Conservation (phyloP, 75 land plant genomes). For the Selaginella moellendorffii region DNA sequence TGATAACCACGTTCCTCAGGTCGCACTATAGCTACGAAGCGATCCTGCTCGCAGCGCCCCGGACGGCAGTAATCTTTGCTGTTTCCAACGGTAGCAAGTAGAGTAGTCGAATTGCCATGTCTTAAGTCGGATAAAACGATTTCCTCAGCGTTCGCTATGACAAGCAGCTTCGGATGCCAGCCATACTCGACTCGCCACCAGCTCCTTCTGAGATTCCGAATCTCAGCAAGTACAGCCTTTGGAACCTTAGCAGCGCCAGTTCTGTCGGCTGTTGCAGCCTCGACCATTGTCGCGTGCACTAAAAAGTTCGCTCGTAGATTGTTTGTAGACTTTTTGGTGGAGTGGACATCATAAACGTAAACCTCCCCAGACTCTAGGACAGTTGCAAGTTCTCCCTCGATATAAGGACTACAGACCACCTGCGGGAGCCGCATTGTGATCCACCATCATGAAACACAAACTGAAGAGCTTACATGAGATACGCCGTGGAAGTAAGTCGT, state of each 20-base stretch:
- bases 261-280: background rate
- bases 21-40: conserved; percentile 36
- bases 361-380: background rate
- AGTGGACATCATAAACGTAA: background rate
- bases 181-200: conserved; percentile 63
- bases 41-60: conserved; percentile 18
- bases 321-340: background rate
- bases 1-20: conserved; percentile 32
- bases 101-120: conserved; percentile 10
- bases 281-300: too few relatives aligned
- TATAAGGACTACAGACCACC: background rate
- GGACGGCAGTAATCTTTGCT: conserved; percentile 6
- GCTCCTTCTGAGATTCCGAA: background rate
- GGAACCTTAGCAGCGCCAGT: background rate
- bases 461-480: background rate
- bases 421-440: background rate
- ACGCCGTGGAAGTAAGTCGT: background rate
- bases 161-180: conserved; percentile 57
- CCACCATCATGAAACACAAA: background rate
- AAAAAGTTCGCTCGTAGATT: background rate
- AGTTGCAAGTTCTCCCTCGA: background rate
- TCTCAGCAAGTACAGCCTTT: background rate
- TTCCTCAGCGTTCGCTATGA: conserved; percentile 36
- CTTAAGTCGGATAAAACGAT: conserved; percentile 53
- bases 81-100: conserved; percentile 20